These are phyloP conservation scores for Leccinellum rugosiceps DNA, from an alignment of 768 basidiomycete species.

Conservation along the genomic window DNA sequence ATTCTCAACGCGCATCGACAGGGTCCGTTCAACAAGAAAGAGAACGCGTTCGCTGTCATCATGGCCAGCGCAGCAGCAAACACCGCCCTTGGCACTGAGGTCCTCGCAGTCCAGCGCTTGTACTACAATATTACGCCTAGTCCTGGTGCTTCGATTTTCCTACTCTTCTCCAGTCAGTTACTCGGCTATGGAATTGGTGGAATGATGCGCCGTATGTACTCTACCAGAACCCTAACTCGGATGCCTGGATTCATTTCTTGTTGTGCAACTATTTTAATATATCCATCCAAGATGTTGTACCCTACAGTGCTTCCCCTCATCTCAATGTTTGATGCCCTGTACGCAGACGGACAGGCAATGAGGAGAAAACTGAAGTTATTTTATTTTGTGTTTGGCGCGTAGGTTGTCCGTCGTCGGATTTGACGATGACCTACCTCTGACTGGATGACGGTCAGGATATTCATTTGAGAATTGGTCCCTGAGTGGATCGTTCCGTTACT, in stretches of 20 bases:
- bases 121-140: conserved; percentile 54
- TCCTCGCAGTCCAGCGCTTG: conserved; percentile 51
- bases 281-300: conserved; percentile 45
- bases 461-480: conserved; percentile 25
- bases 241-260: background rate
- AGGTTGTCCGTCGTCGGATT: conserved; percentile 17
- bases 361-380: conserved; percentile 39
- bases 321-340: conserved; percentile 36
- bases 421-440: background rate
- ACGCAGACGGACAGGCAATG: conserved; percentile 36
- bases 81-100: conserved; percentile 52
- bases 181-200: conserved; percentile 55
- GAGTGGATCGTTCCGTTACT: conserved; percentile 51
- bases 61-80: conserved; percentile 57
- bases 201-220: conserved; percentile 42
- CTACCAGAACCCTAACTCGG: background rate
- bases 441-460: conserved; percentile 30
- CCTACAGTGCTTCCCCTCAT: conserved; percentile 28
- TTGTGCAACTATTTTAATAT: conserved; percentile 31
- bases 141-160: conserved; percentile 43
- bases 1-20: conserved; percentile 17
- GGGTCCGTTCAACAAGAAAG: conserved; percentile 60
- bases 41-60: conserved; percentile 54
- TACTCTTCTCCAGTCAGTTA: conserved; percentile 35
- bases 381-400: conserved; percentile 26